Conservation (phyloP, 1,284 basidiomycete species). For the Somion occarium region DNA sequence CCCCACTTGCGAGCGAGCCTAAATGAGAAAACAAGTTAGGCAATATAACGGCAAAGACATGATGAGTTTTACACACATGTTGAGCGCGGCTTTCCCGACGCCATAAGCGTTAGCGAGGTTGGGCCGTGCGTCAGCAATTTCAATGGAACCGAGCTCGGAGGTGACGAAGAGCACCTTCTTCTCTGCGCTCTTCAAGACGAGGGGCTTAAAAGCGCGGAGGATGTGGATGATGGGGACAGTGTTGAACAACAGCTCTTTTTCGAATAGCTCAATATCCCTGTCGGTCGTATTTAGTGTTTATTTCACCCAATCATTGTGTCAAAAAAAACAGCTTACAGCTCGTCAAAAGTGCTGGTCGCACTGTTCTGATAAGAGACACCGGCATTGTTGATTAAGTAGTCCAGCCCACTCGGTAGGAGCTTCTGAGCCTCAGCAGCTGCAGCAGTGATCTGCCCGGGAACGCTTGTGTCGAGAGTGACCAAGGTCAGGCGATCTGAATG, state of each 20-base stretch:
- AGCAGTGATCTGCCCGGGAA: not conserved
- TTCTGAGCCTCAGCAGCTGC: not conserved
- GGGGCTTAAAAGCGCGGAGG: not conserved
- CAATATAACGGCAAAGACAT: not conserved
- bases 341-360: not conserved
- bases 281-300: not conserved
- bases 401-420: not conserved
- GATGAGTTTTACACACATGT: not conserved
- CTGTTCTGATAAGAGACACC: not conserved
- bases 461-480: not conserved
- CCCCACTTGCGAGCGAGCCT: not conserved
- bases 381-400: conserved; percentile 1
- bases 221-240: not conserved
- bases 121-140: not conserved
- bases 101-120: not conserved
- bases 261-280: not conserved
- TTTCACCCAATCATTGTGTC: not conserved
- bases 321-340: not conserved
- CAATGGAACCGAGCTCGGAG: not conserved
- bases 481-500: not conserved
- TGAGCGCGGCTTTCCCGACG: not conserved
- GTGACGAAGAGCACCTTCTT: conserved; percentile 1
- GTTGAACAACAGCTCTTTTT: not conserved
- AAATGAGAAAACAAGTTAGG: not conserved
- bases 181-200: not conserved